phyloP scores from a whole-genome alignment of 129 eudicot species.

The Escallonia herrerae region DNA sequence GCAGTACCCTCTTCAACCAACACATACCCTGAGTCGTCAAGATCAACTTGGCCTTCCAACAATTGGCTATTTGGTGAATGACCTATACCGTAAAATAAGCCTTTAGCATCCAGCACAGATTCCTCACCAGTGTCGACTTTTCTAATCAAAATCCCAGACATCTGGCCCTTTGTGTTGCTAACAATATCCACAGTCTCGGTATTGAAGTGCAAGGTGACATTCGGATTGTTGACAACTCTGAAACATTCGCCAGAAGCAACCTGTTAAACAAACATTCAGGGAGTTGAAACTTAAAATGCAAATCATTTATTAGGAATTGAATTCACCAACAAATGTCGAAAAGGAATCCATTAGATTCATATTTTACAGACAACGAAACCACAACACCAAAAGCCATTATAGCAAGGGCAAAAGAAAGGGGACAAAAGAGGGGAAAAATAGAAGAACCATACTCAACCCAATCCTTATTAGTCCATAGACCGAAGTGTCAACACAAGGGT shows the following conservation, averaged over 20 bases:
- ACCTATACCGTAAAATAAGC: constrained; percentile 93
- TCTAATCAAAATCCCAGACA: constrained; percentile 71
- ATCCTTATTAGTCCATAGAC: too few species aligned
- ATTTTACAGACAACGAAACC: background rate
- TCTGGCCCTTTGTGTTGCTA: constrained; percentile 88
- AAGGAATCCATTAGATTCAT: constrained; percentile 4
- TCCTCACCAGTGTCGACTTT: constrained; percentile 67
- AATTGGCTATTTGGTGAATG: constrained; percentile 95
- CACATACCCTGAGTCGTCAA: constrained; percentile 71
- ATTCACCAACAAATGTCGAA: constrained; percentile 22
- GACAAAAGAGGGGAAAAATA: background rate
- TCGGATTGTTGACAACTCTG: constrained; percentile 98
- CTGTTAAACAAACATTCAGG: constrained; percentile 99
- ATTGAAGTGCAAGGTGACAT: constrained; percentile 91
- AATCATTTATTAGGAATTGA: constrained; percentile 32
- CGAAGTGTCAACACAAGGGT: too few species aligned
- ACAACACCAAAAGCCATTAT: background rate
- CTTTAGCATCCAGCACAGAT: constrained; percentile 78
- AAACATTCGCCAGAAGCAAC: constrained; percentile 99
- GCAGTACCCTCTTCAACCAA: constrained; percentile 79
- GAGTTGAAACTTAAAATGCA: constrained; percentile 70
- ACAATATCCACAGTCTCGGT: constrained; percentile 88
- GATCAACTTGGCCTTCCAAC: constrained; percentile 78
- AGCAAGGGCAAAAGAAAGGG: background rate
- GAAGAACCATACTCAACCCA: background rate